Base-by-base conservation (phyloP, 2,329 filamentous ascomycete genomes). In the Fusarium praegraminearum region DNA sequence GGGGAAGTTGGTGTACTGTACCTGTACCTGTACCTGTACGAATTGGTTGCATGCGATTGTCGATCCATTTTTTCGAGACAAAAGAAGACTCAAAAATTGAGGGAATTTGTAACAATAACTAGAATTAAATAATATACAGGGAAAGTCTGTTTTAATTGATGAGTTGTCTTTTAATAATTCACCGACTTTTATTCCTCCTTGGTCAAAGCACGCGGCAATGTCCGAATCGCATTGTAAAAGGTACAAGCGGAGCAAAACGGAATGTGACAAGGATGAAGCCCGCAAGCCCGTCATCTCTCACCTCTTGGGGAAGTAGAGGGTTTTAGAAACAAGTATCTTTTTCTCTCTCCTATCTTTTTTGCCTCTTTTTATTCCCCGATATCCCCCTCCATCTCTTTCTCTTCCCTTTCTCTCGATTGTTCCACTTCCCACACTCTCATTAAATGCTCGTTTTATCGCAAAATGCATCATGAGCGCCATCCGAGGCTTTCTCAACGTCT, bases 381-480 rank as follows among this genome's bases (percentile, higher is more conserved):
- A 22, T 46, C 45, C 54, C 54, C 33, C 54, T 13, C 28, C 4
- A n/a, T 36, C 7, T 41, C 4, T 22, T 4, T 7, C 9, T 36
- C 18, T 10, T 5, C 7, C 10, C 24, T 30, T 16, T 30, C 7
- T 38, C n/a, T 22, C 28, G 13, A 20, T n/a, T 11, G 10, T 35
- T 8, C 20, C 20, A 8, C 2, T 7, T 46, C 26, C 6, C 30
- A 28, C 8, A 26, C 53, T 32, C 35, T 59, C 43, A 9, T 41
- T 43, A 5, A 28, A 33, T 52, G 35, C 26, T 41, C 32, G 20
- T 16, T 33, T 20, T 35, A 45, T 47, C 59, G 44, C n/a, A 65
- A 65, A 65, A 65, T 65, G 62, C 62, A 65, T 66, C 60, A 69
- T 69, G 66, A 69, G 62, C 40, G 49, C 62, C 44, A 59, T 69